Conservation (phyloP, 225 moss, liverwort and hornwort species). For the Climacium dendroides region DNA sequence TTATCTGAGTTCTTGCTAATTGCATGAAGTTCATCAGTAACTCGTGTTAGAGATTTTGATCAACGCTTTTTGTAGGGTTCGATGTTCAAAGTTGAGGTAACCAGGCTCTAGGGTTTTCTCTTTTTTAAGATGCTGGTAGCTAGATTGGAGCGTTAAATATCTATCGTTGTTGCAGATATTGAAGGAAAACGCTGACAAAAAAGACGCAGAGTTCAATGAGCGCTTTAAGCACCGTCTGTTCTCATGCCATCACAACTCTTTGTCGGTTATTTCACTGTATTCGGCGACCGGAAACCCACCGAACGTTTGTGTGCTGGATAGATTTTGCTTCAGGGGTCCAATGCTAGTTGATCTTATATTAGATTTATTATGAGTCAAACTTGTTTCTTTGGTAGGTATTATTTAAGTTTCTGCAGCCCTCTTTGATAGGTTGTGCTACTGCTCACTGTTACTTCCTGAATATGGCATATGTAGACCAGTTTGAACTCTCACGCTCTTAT, state of each 20-base stretch:
- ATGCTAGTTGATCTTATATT: background rate
- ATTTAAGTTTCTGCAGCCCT: background rate
- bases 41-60: background rate
- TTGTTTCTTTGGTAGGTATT: background rate
- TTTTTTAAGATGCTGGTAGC: background rate
- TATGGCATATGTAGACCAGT: background rate
- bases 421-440: background rate
- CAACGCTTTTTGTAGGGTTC: background rate
- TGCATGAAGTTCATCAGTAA: background rate
- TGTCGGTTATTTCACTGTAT: background rate
- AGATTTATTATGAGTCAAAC: background rate
- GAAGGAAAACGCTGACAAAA: conserved; percentile 92
- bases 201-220: conserved; percentile 90
- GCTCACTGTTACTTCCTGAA: background rate
- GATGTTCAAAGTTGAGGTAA: background rate
- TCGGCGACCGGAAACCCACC: background rate
- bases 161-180: conserved; percentile 44
- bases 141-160: background rate
- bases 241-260: background rate
- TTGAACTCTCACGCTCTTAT: background rate
- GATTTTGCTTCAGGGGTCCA: background rate
- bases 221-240: conserved; percentile 84
- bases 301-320: background rate
- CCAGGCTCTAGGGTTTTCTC: background rate
- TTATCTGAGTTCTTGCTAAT: background rate